Evolutionary conservation across 2,329 filamentous ascomycete species (phyloP).

Genomic region (Botrytis squamosa): DNA sequence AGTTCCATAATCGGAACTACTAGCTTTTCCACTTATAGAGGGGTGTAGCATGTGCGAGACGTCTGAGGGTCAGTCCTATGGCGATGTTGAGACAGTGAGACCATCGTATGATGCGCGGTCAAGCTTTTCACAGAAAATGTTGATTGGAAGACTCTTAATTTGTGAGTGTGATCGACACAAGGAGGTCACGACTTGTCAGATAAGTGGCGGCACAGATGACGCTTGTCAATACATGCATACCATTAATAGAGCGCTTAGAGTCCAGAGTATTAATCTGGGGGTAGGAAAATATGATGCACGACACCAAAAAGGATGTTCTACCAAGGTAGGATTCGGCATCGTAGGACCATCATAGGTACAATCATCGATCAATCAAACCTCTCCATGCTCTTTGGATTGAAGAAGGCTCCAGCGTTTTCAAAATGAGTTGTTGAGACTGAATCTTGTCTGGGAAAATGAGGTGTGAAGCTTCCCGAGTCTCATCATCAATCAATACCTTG

Average conservation of each 20-base stretch:
- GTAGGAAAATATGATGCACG: neutral
- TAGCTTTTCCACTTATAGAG: neutral
- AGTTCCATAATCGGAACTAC: neutral
- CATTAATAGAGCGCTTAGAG: neutral
- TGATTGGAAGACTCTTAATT: neutral
- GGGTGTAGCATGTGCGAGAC: neutral
- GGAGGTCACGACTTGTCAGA: constrained; percentile 6
- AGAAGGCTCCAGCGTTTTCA: neutral
- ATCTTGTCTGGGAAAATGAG: constrained; percentile 15
- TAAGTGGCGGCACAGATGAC: constrained; percentile 1
- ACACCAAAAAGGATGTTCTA: neutral
- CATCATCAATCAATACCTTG: constrained; percentile 9
- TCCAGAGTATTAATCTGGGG: neutral
- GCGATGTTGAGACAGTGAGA: constrained; percentile 13
- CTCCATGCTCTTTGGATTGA: neutral
- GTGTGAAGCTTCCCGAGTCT: constrained; percentile 20
- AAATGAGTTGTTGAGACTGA: constrained; percentile 1
- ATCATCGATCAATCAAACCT: neutral
- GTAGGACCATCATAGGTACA: neutral
- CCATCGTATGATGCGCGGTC: neutral
- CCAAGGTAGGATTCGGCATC: neutral
- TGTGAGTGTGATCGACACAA: constrained; percentile 12
- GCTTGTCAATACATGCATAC: neutral
- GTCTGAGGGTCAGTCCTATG: constrained; percentile 7
- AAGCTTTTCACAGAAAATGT: neutral